phyloP scores from a whole-genome alignment of 2,329 filamentous ascomycete genomes.

The Macroventuria anomochaeta region DNA sequence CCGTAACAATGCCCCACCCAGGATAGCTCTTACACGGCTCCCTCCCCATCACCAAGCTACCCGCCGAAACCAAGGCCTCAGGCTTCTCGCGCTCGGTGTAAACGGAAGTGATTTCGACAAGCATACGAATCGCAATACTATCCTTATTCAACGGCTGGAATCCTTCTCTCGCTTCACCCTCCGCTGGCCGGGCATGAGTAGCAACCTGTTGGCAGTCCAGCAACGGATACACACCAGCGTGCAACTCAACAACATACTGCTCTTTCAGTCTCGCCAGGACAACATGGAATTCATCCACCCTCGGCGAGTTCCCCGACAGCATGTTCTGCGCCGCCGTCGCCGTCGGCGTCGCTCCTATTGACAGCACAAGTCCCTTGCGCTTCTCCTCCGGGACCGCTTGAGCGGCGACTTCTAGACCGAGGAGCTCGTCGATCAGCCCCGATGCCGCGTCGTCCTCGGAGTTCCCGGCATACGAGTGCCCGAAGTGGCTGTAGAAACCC shows the following conservation, averaged over 20 bases:
- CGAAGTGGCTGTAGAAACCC: constrained; percentile 76
- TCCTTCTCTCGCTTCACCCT: constrained; percentile 17
- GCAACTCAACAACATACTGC: constrained; percentile 65
- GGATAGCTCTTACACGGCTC: constrained; percentile 75
- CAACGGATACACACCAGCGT: constrained; percentile 77
- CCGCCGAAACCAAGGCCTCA: constrained; percentile 74
- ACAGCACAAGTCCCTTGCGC: constrained; percentile 60
- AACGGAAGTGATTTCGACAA: constrained; percentile 74
- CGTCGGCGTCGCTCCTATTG: constrained; percentile 79
- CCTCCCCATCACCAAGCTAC: constrained; percentile 72
- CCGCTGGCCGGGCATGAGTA: constrained; percentile 65
- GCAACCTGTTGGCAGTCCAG: constrained; percentile 82
- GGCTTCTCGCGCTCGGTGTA: constrained; percentile 60
- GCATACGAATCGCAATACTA: constrained; percentile 70
- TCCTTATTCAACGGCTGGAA: constrained; percentile 54
- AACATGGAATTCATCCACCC: constrained; percentile 49
- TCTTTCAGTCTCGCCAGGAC: constrained; percentile 49
- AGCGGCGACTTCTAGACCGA: constrained; percentile 58
- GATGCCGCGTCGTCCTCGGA: constrained; percentile 65
- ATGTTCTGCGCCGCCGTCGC: constrained; percentile 69
- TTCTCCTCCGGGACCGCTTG: constrained; percentile 41
- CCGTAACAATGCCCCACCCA: constrained; percentile 73
- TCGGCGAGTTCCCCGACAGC: no score
- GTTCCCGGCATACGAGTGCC: constrained; percentile 69
- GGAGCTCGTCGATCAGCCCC: constrained; percentile 66